Percentiles rank a stretch among this genome's conserved stretches.
Evolutionary conservation across 2,329 filamentous ascomycete species (phyloP).

Genomic region (Paecilomyces formosus): DNA sequence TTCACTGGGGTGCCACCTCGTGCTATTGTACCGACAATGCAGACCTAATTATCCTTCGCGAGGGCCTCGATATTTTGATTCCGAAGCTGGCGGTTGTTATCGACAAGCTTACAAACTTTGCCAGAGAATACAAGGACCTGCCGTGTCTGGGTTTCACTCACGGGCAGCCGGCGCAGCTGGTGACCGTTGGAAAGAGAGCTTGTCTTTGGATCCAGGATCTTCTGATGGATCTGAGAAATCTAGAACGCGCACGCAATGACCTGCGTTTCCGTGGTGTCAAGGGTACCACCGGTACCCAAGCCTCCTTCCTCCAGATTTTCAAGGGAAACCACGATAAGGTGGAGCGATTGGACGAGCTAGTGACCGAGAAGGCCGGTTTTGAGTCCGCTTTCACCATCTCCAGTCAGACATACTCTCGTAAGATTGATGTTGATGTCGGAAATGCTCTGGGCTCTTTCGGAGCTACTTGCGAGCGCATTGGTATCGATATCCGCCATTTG

Average conservation of each 20-base stretch:
- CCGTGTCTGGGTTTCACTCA: constrained; percentile 74
- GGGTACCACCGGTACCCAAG: constrained; percentile 71
- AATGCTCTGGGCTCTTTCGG: constrained; percentile 76
- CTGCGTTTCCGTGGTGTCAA: constrained; percentile 70
- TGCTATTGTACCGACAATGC: constrained; percentile 57
- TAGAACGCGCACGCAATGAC: constrained; percentile 61
- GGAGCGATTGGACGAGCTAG: constrained; percentile 54
- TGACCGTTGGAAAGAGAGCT: constrained; percentile 53
- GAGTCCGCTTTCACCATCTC: constrained; percentile 55
- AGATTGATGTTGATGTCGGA: constrained; percentile 73
- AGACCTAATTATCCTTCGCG: constrained; percentile 68
- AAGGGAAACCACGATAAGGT: constrained; percentile 53
- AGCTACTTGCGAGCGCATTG: constrained; percentile 69
- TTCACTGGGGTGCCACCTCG: constrained; percentile 65
- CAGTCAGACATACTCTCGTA: constrained; percentile 69
- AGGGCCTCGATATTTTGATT: constrained; percentile 67
- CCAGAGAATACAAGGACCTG: constrained; percentile 62
- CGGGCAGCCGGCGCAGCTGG: constrained; percentile 50
- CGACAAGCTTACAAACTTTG: constrained; percentile 64
- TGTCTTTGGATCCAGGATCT: constrained; percentile 63
- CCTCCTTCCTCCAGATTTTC: constrained; percentile 67
- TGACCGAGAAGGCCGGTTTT: constrained; percentile 62
- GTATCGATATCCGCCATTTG: constrained; percentile 65
- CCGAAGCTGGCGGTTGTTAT: constrained; percentile 75
- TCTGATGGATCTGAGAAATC: constrained; percentile 64